These are phyloP conservation scores for Ascochyta lentis DNA, from an alignment of 2,329 filamentous ascomycete species.

Conservation along the genomic window DNA sequence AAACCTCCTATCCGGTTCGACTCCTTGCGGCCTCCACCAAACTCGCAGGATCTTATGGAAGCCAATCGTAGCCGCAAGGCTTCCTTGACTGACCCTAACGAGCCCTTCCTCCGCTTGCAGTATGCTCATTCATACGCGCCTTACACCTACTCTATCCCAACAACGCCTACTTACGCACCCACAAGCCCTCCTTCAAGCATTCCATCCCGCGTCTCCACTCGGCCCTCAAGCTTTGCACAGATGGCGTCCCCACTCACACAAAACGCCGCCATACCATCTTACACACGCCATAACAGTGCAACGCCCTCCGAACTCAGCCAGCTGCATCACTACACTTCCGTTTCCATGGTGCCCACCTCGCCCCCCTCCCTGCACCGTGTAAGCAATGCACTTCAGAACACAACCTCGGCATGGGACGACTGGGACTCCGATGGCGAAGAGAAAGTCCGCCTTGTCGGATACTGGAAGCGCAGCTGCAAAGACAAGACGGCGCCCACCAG, in stretches of 20 bases:
- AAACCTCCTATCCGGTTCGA: slow-evolving; percentile 43
- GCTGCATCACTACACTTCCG: slow-evolving; percentile 29
- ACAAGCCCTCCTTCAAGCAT: slow-evolving; percentile 34
- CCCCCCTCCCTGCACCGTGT: slow-evolving; percentile 24
- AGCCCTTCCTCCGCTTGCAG: slow-evolving; percentile 38
- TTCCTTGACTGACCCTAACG: slow-evolving; percentile 41
- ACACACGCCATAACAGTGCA: slow-evolving; percentile 34
- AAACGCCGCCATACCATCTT: slow-evolving; percentile 17
- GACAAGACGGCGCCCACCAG: slow-evolving; percentile 3
- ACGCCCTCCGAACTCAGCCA: slow-evolving; percentile 39
- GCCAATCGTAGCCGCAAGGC: slow-evolving; percentile 29
- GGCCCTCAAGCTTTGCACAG: slow-evolving; percentile 20
- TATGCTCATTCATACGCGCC: slow-evolving; percentile 28
- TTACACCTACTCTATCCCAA: slow-evolving; percentile 21
- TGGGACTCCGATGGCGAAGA: slow-evolving; percentile 45
- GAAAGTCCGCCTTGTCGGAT: slow-evolving; percentile 38
- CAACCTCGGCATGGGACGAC: slow-evolving; percentile 46
- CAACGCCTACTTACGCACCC: slow-evolving; percentile 27
- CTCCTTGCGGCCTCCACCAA: slow-evolving; percentile 35
- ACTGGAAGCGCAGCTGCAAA: slow-evolving; percentile 25
- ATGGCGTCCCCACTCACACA: slow-evolving; percentile 16
- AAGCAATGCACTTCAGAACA: slow-evolving; percentile 38
- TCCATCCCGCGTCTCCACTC: slow-evolving; percentile 34
- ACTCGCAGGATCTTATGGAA: slow-evolving; percentile 17
- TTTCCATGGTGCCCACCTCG: slow-evolving; percentile 22